Evolutionary conservation across 768 basidiomycete species (phyloP).

Genomic region (Nevesoporus exiguus): DNA sequence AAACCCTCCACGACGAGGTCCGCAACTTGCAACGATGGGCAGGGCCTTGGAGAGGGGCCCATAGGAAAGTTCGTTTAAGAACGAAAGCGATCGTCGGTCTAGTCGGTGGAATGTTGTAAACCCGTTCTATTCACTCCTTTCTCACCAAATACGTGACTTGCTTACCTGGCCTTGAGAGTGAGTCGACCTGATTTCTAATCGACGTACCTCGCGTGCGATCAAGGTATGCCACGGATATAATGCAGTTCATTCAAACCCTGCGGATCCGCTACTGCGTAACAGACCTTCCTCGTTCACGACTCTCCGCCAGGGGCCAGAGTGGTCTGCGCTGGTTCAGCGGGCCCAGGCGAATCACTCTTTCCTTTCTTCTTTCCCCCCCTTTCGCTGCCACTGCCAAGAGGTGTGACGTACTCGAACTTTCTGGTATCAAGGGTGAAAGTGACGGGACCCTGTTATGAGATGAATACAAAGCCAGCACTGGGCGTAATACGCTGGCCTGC

Average conservation of each 20-base stretch:
- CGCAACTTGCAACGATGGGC: constrained; percentile 47
- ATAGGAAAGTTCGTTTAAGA: constrained; percentile 56
- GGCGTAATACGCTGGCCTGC: neutral
- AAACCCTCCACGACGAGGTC: constrained; percentile 52
- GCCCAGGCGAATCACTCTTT: constrained; percentile 1
- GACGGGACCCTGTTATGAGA: constrained; percentile 62
- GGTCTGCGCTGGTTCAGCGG: constrained; percentile 5
- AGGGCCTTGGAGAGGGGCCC: constrained; percentile 55
- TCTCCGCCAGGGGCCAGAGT: neutral
- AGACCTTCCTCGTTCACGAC: constrained; percentile 2
- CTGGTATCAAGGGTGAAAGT: constrained; percentile 83
- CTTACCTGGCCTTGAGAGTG: neutral
- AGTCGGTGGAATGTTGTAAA: constrained; percentile 67
- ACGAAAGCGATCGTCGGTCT: constrained; percentile 62
- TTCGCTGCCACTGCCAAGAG: constrained; percentile 6
- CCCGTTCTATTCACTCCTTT: neutral
- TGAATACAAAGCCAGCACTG: neutral
- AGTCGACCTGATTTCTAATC: neutral
- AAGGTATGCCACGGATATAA: neutral
- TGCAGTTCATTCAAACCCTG: neutral
- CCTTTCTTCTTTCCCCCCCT: constrained; percentile 11
- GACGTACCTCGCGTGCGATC: neutral
- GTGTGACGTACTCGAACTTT: constrained; percentile 63
- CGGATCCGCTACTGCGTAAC: neutral
- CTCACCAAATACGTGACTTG: constrained; percentile 6